A percentile compares a stretch with the other conserved stretches of the same genome.
phyloP scores from a whole-genome alignment of 1,284 basidiomycete genomes.

The Rhodotorula sp. region DNA sequence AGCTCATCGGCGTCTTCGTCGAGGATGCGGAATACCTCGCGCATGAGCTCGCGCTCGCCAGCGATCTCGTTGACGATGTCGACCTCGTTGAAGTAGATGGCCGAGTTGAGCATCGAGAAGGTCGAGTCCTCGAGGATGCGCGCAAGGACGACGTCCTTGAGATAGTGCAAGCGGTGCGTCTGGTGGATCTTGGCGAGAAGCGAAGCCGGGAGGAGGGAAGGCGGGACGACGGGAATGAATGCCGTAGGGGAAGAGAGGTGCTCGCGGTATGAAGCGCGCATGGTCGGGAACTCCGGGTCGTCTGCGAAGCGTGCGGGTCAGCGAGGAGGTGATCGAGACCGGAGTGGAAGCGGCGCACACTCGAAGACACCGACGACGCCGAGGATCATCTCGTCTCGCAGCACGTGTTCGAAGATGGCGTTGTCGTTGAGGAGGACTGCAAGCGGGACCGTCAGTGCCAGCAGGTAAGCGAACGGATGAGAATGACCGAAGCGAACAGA shows the following conservation, averaged over 20 bases:
- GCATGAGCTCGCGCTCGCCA: constrained; percentile 71
- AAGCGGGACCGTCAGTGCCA: background rate
- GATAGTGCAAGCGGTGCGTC: constrained; percentile 92
- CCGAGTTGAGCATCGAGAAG: constrained; percentile 93
- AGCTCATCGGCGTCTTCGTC: constrained; percentile 56
- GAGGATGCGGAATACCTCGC: constrained; percentile 75
- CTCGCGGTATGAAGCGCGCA: constrained; percentile 95
- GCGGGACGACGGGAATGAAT: constrained; percentile 73
- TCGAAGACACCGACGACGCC: constrained; percentile 95
- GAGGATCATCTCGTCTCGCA: constrained; percentile 89
- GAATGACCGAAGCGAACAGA: constrained; percentile 59
- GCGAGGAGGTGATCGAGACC: background rate
- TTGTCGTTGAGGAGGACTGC: constrained; percentile 94
- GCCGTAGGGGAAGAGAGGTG: constrained; percentile 78
- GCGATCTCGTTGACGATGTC: constrained; percentile 93
- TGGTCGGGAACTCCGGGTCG: constrained; percentile 90
- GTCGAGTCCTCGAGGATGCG: constrained; percentile 93
- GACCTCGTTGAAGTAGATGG: constrained; percentile 98
- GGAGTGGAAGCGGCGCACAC: constrained; percentile 62
- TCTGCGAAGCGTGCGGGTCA: constrained; percentile 57
- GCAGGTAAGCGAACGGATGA: background rate
- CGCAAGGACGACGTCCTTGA: constrained; percentile 96
- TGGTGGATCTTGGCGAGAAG: constrained; percentile 90
- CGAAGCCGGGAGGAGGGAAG: constrained; percentile 63
- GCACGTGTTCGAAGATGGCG: constrained; percentile 88